Conservation (phyloP, 345 rosid genomes). For the Aurinia saxatilis region DNA sequence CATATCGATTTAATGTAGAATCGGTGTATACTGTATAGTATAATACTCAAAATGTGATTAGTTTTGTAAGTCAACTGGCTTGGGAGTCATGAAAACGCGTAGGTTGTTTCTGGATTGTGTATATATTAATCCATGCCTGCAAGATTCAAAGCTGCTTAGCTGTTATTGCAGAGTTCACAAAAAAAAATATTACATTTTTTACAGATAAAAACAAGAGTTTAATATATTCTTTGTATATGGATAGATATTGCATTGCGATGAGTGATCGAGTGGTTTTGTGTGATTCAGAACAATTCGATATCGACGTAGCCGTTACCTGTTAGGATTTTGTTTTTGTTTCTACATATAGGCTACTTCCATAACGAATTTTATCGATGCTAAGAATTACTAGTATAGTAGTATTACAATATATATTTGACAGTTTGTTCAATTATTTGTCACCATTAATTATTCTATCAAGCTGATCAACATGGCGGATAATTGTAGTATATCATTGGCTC, state of each 20-base stretch:
- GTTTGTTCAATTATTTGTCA: background rate
- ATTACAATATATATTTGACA: background rate
- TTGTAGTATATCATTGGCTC: background rate
- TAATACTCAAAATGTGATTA: background rate
- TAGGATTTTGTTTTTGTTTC: background rate
- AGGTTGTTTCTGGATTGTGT: background rate
- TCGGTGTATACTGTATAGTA: too few species aligned
- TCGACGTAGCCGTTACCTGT: background rate
- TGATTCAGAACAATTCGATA: too few species aligned
- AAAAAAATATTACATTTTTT: background rate
- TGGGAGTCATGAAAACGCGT: conserved; percentile 27
- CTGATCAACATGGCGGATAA: background rate
- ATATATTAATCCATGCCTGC: conserved; percentile 5
- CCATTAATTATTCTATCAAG: background rate
- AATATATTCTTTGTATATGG: background rate
- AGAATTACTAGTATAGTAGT: background rate
- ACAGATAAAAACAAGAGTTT: background rate
- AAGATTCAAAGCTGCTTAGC: conserved; percentile 8
- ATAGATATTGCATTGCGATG: background rate
- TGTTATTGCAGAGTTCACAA: conserved; percentile 4
- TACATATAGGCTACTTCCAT: too few species aligned
- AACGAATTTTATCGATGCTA: too few species aligned
- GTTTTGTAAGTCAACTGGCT: conserved; percentile 8
- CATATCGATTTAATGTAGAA: too few species aligned
- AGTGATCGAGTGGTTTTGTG: background rate